Evolutionary conservation across 805 yeast species (phyloP).

Genomic region (Kodamaea neixiangensis): DNA sequence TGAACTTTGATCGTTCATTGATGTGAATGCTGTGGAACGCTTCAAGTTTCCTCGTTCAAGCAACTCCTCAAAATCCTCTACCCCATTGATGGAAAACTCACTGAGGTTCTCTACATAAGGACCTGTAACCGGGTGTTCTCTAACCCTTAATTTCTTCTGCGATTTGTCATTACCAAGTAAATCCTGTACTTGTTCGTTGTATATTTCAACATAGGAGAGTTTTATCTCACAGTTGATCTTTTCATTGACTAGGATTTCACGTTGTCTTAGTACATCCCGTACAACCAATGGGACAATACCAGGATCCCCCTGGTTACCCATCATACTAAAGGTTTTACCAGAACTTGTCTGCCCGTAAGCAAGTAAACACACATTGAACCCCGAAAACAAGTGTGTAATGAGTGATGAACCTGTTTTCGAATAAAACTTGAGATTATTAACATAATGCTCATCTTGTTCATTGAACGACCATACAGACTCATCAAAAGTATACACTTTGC

Average conservation of each 20-base stretch:
- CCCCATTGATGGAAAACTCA: conserved; percentile 52
- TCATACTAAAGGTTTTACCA: conserved; percentile 46
- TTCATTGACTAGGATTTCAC: conserved; percentile 37
- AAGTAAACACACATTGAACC: conserved; percentile 43
- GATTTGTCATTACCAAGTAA: conserved; percentile 35
- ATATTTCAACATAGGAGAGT: conserved; percentile 70
- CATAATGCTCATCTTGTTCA: conserved; percentile 31
- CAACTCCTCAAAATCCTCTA: conserved; percentile 48
- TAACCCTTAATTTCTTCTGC: conserved; percentile 44
- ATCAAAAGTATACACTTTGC: conserved; percentile 47
- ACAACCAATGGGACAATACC: conserved; percentile 50
- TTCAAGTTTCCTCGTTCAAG: conserved; percentile 53
- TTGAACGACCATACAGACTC: conserved; percentile 52
- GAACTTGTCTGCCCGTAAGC: conserved; percentile 48
- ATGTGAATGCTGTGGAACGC: conserved; percentile 72
- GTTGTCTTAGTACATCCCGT: conserved; percentile 49
- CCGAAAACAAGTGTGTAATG: conserved; percentile 49
- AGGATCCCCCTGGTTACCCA: conserved; percentile 37
- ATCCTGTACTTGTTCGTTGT: conserved; percentile 76
- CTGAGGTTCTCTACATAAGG: conserved; percentile 71
- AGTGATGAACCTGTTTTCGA: conserved; percentile 56
- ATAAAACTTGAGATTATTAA: conserved; percentile 55
- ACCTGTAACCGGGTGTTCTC: conserved; percentile 67
- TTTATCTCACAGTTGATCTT: conserved; percentile 41
- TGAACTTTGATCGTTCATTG: conserved; percentile 70